phyloP scores from a whole-genome alignment of 2,329 filamentous ascomycete genomes.

The Phialophora tarda region DNA sequence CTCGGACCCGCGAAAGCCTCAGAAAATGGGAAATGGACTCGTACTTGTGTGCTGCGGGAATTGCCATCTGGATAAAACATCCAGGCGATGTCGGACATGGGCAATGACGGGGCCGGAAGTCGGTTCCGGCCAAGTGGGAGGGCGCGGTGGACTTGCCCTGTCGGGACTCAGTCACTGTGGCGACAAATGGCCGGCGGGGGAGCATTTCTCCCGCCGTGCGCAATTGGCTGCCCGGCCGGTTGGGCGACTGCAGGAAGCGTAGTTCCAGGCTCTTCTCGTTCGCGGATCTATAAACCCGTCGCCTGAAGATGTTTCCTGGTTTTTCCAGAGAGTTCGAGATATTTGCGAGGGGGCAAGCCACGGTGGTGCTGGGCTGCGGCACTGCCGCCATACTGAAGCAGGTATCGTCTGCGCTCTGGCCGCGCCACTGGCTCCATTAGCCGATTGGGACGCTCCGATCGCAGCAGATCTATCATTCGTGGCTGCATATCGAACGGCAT shows the following conservation, averaged over 20 bases:
- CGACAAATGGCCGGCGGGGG: neutral
- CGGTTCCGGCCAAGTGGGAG: neutral
- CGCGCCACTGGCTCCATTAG: conserved; percentile 5
- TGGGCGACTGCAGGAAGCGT: neutral
- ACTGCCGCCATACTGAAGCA: neutral
- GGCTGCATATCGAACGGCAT: conserved; percentile 8
- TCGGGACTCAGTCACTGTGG: neutral
- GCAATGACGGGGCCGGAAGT: neutral
- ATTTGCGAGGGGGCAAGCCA: neutral
- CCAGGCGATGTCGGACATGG: neutral
- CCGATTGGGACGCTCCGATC: conserved; percentile 15
- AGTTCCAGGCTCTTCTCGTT: neutral
- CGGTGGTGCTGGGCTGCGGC: neutral
- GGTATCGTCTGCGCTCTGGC: neutral
- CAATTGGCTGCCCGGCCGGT: neutral
- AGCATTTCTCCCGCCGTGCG: neutral
- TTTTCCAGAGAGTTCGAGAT: neutral
- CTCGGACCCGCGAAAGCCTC: neutral
- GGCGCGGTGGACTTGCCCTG: too few relatives aligned
- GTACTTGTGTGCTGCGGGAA: neutral
- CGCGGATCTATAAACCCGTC: neutral
- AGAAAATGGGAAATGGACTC: neutral
- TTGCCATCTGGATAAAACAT: neutral
- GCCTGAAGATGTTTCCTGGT: neutral
- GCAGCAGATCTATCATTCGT: neutral